These are phyloP conservation scores for Gossypium mustelinum DNA, from an alignment of 345 rosid genomes.

Conservation along the genomic window DNA sequence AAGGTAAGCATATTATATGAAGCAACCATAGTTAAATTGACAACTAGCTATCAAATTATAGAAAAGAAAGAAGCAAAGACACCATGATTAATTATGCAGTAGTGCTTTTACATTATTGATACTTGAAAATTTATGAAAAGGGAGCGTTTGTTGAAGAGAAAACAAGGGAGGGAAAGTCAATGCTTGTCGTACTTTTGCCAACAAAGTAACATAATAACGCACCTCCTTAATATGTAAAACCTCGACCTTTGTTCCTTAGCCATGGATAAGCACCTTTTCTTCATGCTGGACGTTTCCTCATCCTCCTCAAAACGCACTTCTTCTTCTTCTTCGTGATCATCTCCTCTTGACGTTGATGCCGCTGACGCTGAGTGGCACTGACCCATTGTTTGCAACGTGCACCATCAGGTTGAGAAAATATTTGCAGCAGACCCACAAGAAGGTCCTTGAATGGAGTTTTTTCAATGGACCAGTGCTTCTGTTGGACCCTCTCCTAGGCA, in stretches of 20 bases:
- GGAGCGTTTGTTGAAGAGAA: neutral
- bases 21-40: neutral
- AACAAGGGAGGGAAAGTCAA: neutral
- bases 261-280: conserved; percentile 22
- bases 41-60: neutral
- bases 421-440: conserved; percentile 11
- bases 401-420: neutral
- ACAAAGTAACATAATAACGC: conserved; percentile 24
- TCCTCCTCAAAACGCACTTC: neutral
- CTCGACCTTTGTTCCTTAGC: conserved; percentile 29
- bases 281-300: conserved; percentile 14
- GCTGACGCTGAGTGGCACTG: conserved; percentile 18
- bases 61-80: neutral
- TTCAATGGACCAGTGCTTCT: conserved; percentile 11
- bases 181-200: conserved; percentile 32
- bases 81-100: neutral
- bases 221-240: conserved; percentile 29
- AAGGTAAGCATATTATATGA: neutral
- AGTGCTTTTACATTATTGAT: neutral
- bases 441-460: conserved; percentile 8
- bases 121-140: neutral
- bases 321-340: neutral
- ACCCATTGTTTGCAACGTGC: conserved; percentile 5
- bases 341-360: conserved; percentile 11
- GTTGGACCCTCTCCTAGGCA: neutral